A percentile compares a stretch with the other conserved stretches of the same genome.
Evolutionary conservation across 148 eudicot species (phyloP).

Genomic region (Rheum nobile): DNA sequence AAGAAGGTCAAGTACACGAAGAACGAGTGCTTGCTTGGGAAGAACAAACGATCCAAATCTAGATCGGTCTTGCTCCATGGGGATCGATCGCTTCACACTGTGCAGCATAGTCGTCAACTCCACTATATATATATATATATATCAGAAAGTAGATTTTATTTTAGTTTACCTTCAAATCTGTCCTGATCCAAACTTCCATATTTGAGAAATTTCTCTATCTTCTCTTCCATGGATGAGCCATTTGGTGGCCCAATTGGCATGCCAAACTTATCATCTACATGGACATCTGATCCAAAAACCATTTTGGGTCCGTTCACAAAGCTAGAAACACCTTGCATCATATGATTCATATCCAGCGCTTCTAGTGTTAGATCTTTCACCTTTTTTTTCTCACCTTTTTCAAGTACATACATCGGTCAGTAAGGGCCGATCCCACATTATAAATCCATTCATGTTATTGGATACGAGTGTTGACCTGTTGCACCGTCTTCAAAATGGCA

Average conservation of each 20-base stretch:
- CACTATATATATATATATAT: neutral
- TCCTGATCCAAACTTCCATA: conserved; percentile 52
- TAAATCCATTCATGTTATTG: conserved; percentile 1
- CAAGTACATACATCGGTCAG: conserved; percentile 19
- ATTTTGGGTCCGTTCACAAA: neutral
- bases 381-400: conserved; percentile 62
- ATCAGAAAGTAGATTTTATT: neutral
- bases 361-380: conserved; percentile 22
- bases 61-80: too few species aligned
- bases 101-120: neutral
- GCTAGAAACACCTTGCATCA: conserved; percentile 1
- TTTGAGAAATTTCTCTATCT: conserved; percentile 56
- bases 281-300: neutral
- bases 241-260: conserved; percentile 10
- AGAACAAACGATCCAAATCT: too few species aligned
- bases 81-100: neutral
- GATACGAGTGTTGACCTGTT: conserved; percentile 33
- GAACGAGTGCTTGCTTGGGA: too few species aligned
- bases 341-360: neutral
- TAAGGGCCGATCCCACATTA: conserved; percentile 8
- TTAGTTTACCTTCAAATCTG: conserved; percentile 42
- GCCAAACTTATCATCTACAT: neutral
- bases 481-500: conserved; percentile 19
- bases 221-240: conserved; percentile 44
- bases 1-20: too few species aligned